phyloP scores from a whole-genome alignment of 2,329 filamentous ascomycete species.

The Ascochyta pisi region DNA sequence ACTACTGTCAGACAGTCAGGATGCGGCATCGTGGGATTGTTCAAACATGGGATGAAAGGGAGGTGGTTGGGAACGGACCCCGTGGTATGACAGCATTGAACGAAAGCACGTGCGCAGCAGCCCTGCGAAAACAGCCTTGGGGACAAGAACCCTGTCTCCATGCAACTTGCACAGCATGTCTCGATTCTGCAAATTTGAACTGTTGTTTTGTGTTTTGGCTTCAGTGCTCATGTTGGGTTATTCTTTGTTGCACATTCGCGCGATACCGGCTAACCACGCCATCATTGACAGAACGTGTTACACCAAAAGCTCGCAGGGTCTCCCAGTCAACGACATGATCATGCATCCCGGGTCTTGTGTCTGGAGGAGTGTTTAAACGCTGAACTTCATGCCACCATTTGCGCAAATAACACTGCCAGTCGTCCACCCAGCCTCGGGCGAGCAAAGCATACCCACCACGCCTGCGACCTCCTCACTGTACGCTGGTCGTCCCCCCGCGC shows the following conservation, averaged over 20 bases:
- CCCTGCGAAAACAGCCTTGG: neutral
- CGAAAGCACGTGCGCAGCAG: constrained; percentile 5
- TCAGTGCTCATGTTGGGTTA: neutral
- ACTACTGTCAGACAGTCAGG: neutral
- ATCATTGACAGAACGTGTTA: neutral
- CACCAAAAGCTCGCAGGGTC: neutral
- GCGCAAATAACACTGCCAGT: constrained; percentile 82
- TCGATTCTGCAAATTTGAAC: neutral
- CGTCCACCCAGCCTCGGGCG: constrained; percentile 74
- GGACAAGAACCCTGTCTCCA: neutral
- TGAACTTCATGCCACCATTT: constrained; percentile 72
- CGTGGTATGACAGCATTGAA: constrained; percentile 4
- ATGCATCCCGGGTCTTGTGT: neutral
- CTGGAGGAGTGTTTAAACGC: constrained; percentile 22
- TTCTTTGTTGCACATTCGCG: neutral
- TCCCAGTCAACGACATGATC: no score
- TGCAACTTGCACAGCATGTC: neutral
- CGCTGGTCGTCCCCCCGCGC: constrained; percentile 62
- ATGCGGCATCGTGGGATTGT: neutral
- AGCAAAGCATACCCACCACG: constrained; percentile 77
- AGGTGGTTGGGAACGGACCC: constrained; percentile 10
- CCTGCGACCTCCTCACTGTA: constrained; percentile 77
- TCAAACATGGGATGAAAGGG: neutral
- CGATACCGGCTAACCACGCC: neutral
- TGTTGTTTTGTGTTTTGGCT: neutral